These are phyloP conservation scores for Macrophomina pseudophaseolina DNA, from an alignment of 2,329 filamentous ascomycete species.

Conservation along the genomic window DNA sequence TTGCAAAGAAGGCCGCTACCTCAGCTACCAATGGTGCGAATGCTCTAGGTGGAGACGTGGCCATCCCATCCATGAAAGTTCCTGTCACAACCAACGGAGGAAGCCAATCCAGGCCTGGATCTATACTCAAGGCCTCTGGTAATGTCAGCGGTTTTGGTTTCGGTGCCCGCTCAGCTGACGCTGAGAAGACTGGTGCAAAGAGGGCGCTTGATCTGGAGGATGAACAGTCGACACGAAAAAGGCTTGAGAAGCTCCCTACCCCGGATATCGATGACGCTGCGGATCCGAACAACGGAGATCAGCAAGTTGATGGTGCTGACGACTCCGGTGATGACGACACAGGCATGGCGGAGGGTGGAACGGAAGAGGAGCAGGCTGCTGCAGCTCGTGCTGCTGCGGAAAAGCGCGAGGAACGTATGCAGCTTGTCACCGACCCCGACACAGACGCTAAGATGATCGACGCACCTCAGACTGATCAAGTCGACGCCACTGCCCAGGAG, in stretches of 20 bases:
- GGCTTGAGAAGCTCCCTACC: conserved; percentile 87
- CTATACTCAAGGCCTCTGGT: conserved; percentile 66
- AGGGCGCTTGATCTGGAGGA: conserved; percentile 85
- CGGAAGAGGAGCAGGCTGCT: conserved; percentile 85
- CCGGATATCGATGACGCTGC: conserved; percentile 43
- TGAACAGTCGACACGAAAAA: conserved; percentile 83
- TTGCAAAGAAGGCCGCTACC: conserved; percentile 74
- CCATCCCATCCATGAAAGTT: conserved; percentile 30
- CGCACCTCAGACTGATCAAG: conserved; percentile 34
- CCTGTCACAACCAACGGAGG: neutral
- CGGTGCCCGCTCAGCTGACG: conserved; percentile 68
- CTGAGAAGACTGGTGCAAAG: conserved; percentile 70
- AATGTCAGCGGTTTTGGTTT: conserved; percentile 88
- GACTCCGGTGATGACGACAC: conserved; percentile 76
- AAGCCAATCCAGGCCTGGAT: neutral
- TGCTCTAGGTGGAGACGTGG: conserved; percentile 61
- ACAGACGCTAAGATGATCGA: conserved; percentile 54
- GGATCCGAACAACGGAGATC: conserved; percentile 57
- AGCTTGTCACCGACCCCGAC: conserved; percentile 30
- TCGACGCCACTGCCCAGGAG: conserved; percentile 38
- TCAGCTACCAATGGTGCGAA: conserved; percentile 61
- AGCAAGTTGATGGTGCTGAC: conserved; percentile 50
- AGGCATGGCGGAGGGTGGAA: conserved; percentile 76
- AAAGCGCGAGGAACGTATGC: conserved; percentile 71
- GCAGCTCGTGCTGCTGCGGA: conserved; percentile 81